Conservation (phyloP, 805 yeast genomes). For the Candida michaelii region DNA sequence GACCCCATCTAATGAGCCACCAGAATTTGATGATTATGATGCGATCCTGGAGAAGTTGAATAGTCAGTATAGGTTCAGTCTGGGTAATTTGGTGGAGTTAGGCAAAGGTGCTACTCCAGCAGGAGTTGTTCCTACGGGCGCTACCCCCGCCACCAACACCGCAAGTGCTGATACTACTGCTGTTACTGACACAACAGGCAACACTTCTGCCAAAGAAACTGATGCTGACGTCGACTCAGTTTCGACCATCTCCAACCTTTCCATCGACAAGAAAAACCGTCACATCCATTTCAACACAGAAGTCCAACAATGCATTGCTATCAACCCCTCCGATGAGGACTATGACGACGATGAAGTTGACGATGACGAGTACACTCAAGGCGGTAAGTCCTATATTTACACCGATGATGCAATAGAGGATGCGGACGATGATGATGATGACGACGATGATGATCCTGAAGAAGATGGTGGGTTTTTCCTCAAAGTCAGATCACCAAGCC, state of each 20-base stretch:
- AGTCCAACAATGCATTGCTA: conserved; percentile 90
- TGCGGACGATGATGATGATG: conserved; percentile 24
- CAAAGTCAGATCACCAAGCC: conserved; percentile 46
- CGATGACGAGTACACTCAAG: conserved; percentile 18
- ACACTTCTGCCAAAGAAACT: not conserved
- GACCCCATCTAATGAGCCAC: conserved; percentile 27
- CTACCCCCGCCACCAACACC: not conserved
- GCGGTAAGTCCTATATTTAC: conserved; percentile 15
- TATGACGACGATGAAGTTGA: conserved; percentile 20
- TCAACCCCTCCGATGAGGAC: conserved; percentile 44
- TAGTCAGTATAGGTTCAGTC: conserved; percentile 33
- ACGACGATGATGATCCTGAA: conserved; percentile 48
- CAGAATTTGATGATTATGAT: conserved; percentile 44
- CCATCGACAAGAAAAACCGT: conserved; percentile 36
- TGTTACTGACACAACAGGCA: not conserved
- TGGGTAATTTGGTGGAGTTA: conserved; percentile 12
- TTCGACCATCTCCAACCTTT: conserved; percentile 4
- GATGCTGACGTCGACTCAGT: not conserved
- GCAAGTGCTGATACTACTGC: not conserved
- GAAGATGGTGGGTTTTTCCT: conserved; percentile 72
- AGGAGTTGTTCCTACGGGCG: too few species aligned
- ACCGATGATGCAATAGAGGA: conserved; percentile 17
- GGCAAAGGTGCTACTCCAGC: too few species aligned
- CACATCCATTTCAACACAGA: conserved; percentile 92
- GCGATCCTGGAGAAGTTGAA: conserved; percentile 45